Percentiles rank a stretch among this genome's conserved stretches.
Conservation (phyloP, 441 rosid species). For the Gossypium aridum region DNA sequence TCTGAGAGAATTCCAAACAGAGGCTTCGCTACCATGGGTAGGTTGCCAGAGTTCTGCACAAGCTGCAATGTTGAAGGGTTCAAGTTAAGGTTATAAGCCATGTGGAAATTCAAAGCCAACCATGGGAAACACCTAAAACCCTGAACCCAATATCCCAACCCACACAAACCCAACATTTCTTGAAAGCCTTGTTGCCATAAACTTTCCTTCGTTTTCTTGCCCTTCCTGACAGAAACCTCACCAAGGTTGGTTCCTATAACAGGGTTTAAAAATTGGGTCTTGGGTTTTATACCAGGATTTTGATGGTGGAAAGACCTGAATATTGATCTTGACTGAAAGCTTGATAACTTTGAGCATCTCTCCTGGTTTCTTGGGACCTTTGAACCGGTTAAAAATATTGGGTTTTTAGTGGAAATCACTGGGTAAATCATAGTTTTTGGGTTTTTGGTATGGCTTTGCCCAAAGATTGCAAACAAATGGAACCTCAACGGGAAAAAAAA, state of each 20-base stretch:
- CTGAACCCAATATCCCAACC: conserved; percentile 76
- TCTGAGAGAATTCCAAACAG: conserved; percentile 76
- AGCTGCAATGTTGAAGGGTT: conserved; percentile 74
- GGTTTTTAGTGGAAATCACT: conserved; percentile 7
- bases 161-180: conserved; percentile 53
- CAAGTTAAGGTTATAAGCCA: conserved; percentile 58
- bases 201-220: conserved; percentile 18
- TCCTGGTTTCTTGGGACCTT: conserved; percentile 16
- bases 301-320: conserved; percentile 10
- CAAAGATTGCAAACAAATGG: background rate
- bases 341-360: conserved; percentile 6
- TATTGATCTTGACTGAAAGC: background rate
- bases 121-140: conserved; percentile 88
- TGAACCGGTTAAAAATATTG: conserved; percentile 1
- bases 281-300: conserved; percentile 19
- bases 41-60: conserved; percentile 58
- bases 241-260: conserved; percentile 22
- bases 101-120: conserved; percentile 78
- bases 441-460: background rate
- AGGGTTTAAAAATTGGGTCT: conserved; percentile 22
- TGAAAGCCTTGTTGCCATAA: conserved; percentile 36
- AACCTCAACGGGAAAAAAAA: background rate
- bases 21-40: conserved; percentile 87
- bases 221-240: conserved; percentile 27
- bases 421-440: conserved; percentile 19